Percentiles rank a stretch among this genome's conserved stretches.
Evolutionary conservation across 116 monocot genomes (phyloP).

Genomic region (Iris pallida): DNA sequence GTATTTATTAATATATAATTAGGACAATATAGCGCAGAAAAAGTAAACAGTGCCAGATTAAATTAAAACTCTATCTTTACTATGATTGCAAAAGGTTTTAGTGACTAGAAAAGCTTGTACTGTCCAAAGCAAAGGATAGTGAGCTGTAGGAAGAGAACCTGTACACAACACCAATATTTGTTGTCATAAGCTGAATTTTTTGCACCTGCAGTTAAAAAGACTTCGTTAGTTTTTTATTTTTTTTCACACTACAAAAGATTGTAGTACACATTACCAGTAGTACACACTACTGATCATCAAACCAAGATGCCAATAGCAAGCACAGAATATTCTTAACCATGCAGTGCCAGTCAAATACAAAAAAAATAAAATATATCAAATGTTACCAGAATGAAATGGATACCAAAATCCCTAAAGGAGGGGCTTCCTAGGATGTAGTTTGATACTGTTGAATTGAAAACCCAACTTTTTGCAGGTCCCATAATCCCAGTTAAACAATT

Average conservation of each 20-base stretch:
- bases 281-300: neutral
- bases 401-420: too few species aligned
- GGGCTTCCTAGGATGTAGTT: too few species aligned
- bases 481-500: too few species aligned
- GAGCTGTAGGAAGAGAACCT: conserved; percentile 23
- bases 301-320: neutral
- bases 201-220: conserved; percentile 38
- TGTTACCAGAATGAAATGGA: too few species aligned
- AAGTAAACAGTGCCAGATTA: too few species aligned
- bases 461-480: too few species aligned
- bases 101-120: neutral
- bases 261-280: conserved; percentile 1
- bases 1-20: too few species aligned
- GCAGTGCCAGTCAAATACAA: too few species aligned
- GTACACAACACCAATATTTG: conserved; percentile 75
- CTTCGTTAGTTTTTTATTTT: neutral
- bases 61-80: too few species aligned
- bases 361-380: too few species aligned
- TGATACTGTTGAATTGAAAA: too few species aligned
- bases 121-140: neutral
- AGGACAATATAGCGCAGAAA: too few species aligned
- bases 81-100: neutral
- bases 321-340: neutral
- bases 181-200: conserved; percentile 65
- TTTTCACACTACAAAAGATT: conserved; percentile 1